Evolutionary conservation across 2,329 filamentous ascomycete genomes (phyloP).

Genomic region (Colletotrichum lentis): DNA sequence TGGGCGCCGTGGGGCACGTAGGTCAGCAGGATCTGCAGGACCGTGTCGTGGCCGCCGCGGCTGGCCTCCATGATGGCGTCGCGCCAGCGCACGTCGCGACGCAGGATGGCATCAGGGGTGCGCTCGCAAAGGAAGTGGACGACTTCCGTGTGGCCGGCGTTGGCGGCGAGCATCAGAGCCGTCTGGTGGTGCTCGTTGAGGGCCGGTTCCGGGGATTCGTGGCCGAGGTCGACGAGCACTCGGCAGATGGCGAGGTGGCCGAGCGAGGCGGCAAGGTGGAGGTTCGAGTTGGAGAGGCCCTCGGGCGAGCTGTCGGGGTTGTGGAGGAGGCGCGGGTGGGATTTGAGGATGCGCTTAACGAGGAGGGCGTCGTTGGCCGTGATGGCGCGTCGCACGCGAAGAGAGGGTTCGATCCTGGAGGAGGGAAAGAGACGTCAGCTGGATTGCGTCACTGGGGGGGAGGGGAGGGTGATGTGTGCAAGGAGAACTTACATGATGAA

Average conservation of each 20-base stretch:
- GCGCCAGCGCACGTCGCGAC: conserved; percentile 71
- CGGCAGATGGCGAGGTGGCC: conserved; percentile 75
- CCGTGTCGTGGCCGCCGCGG: conserved; percentile 68
- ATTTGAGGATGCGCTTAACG: conserved; percentile 77
- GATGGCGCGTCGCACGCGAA: conserved; percentile 84
- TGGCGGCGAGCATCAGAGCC: conserved; percentile 80
- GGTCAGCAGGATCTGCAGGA: conserved; percentile 70
- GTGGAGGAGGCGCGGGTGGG: conserved; percentile 74
- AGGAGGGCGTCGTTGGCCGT: conserved; percentile 75
- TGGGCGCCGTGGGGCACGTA: conserved; percentile 64
- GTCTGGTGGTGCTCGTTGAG: conserved; percentile 84
- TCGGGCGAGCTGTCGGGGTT: conserved; percentile 78
- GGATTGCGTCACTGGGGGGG: background rate
- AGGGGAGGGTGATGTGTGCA: no score
- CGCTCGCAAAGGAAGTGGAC: conserved; percentile 74
- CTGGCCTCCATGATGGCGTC: conserved; percentile 76
- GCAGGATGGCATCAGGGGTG: conserved; percentile 69
- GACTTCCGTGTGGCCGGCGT: conserved; percentile 74
- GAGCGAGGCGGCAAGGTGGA: conserved; percentile 80
- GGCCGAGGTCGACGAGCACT: conserved; percentile 75
- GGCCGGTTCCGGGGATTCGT: conserved; percentile 76
- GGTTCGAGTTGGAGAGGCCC: conserved; percentile 80
- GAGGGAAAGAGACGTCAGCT: conserved; percentile 10
- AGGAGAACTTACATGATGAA: background rate
- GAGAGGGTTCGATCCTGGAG: conserved; percentile 76